These are phyloP conservation scores for Leptographium galeiforme DNA, from an alignment of 2,329 filamentous ascomycete genomes.

Conservation along the genomic window DNA sequence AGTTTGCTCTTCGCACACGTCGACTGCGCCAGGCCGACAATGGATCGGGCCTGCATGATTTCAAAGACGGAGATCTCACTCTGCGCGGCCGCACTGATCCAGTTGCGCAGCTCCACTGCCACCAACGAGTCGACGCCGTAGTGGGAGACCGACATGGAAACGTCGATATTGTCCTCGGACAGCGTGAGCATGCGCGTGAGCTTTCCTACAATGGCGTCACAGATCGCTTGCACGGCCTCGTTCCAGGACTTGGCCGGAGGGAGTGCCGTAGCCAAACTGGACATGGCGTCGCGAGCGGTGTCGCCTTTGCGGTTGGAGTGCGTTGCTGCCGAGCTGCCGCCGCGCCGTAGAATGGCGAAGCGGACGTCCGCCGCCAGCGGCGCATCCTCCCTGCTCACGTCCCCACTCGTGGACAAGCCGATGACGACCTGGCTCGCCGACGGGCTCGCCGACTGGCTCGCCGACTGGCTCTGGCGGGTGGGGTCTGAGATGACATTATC, in stretches of 20 bases:
- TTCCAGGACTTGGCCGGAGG: not conserved
- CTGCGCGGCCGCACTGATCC: not conserved
- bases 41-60: not conserved
- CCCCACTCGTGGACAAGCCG: not conserved
- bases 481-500: not conserved
- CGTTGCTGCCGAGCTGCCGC: not conserved
- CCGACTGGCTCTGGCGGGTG: not conserved
- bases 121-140: conserved; percentile 28
- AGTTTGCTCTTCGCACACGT: not conserved
- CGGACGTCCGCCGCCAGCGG: not conserved
- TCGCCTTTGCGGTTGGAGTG: not conserved
- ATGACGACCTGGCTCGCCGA: not conserved
- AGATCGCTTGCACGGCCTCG: not conserved
- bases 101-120: conserved; percentile 25
- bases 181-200: not conserved
- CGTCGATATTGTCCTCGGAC: not conserved
- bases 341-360: not conserved
- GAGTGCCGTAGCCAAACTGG: not conserved
- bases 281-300: not conserved
- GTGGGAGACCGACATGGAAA: conserved; percentile 15
- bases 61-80: not conserved
- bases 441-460: no score
- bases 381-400: not conserved
- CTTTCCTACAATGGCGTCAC: not conserved
- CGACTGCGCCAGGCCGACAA: not conserved